Evolutionary conservation across 1,284 basidiomycete genomes (phyloP), one percentile per base, ranked within the genome.

Genomic region (Anthracocystis walkeri): DNA sequence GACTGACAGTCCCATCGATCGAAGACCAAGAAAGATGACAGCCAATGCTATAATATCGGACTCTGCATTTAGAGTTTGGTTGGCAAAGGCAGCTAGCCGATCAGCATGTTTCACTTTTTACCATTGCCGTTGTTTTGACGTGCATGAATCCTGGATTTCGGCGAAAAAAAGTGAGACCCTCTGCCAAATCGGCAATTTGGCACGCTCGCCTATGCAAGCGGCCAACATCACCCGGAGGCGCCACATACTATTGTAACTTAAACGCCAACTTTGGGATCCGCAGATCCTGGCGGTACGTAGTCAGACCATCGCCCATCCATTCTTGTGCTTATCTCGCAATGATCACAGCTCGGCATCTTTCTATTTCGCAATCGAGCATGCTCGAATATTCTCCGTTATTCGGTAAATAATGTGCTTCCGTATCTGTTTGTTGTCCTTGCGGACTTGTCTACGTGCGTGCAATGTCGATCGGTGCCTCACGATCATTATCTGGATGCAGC

Each of bases 81-180:
- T 38, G 35, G 35, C 35, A 38, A 38, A 14, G 14, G 35, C 14
- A 38, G 35, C 35, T 38, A 16, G 35, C 35, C 35, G 35, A 38
- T 16, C 35, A 38, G 35, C 35, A 38, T 38, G 35, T 38, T 14
- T 38, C 35, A 38, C 35, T 35, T 8, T 31, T 35, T 35, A 8
- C 33, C 7, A 31, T 3, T 25, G 53, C 41, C 53, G 27, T 25
- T 33, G 54, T 38, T 56, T 46, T 45, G 54, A 56, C 54, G 54
- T 56, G 42, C 54, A 56, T 56, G 54, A 56, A 46, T 35, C 35
- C 23, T 27, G 16, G 20, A 18, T 25, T 18, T 23, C 35, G 23
- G 51, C 23, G 35, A 38, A 14, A 38, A 38, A 38, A 38, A 16
- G 12, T 38, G 35, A 38, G 14, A 38, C 35, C 14, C 35, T 11